Evolutionary conservation across 805 yeast species (phyloP).

Genomic region (Deakozyma indianensis): DNA sequence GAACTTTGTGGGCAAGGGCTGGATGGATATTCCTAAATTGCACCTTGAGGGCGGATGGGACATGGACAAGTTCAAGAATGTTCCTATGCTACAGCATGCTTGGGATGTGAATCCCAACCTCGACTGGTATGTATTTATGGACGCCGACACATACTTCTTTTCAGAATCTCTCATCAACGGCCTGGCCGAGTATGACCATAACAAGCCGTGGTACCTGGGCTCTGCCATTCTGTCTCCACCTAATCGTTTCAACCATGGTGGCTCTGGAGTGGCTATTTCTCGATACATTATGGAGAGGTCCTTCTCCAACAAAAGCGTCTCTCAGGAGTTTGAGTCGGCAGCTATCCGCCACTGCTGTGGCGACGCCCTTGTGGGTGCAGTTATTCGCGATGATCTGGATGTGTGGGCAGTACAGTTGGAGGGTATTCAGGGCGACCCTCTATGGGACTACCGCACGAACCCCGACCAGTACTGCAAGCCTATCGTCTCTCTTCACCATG

Average conservation of each 20-base stretch:
- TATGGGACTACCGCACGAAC: slow-evolving; percentile 7
- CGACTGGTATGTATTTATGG: slow-evolving; percentile 25
- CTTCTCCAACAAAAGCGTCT: neutral
- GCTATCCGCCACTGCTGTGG: slow-evolving; percentile 21
- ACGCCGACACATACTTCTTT: slow-evolving; percentile 21
- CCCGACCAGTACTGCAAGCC: slow-evolving; percentile 19
- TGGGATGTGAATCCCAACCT: slow-evolving; percentile 14
- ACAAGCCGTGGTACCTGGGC: slow-evolving; percentile 20
- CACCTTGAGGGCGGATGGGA: slow-evolving; percentile 19
- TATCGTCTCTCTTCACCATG: slow-evolving; percentile 20
- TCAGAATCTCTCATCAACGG: slow-evolving; percentile 15
- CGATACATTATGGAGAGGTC: slow-evolving; percentile 17
- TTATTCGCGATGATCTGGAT: slow-evolving; percentile 10
- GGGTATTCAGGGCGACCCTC: slow-evolving; percentile 21
- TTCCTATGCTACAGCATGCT: slow-evolving; percentile 24
- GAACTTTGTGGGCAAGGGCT: neutral
- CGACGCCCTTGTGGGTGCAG: slow-evolving; percentile 19
- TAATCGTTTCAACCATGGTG: slow-evolving; percentile 25
- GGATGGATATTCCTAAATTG: slow-evolving; percentile 10
- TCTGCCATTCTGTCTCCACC: slow-evolving; percentile 4
- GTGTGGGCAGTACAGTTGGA: slow-evolving; percentile 5
- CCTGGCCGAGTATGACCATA: slow-evolving; percentile 14
- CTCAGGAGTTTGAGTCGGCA: slow-evolving; percentile 6
- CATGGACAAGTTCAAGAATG: slow-evolving; percentile 23
- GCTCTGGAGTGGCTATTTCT: slow-evolving; percentile 22